phyloP scores from a whole-genome alignment of 805 yeast genomes.

The Starmerella floris region DNA sequence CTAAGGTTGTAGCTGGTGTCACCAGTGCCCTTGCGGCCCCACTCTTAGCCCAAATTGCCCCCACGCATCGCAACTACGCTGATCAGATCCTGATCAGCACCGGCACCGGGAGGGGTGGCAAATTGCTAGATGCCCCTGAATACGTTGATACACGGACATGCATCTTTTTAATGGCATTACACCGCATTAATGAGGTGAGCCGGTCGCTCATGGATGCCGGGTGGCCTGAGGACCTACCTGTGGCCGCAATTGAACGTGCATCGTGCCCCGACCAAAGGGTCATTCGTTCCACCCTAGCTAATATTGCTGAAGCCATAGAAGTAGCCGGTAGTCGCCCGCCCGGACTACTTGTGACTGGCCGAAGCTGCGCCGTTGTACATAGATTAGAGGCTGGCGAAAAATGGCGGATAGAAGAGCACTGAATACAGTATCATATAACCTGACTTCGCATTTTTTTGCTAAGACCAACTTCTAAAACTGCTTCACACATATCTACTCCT shows the following conservation, averaged over 20 bases:
- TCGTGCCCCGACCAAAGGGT: conserved; percentile 87
- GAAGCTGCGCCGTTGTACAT: conserved; percentile 49
- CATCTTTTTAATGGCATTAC: conserved; percentile 80
- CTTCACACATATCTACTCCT: too few relatives aligned
- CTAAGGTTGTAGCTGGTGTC: conserved; percentile 72
- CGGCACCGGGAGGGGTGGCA: conserved; percentile 85
- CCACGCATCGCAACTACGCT: conserved; percentile 82
- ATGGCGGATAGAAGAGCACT: conserved; percentile 39
- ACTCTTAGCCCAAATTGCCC: conserved; percentile 66
- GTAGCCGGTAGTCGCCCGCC: conserved; percentile 83
- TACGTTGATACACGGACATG: conserved; percentile 64
- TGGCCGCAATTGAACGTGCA: conserved; percentile 79
- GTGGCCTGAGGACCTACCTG: conserved; percentile 66
- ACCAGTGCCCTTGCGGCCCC: conserved; percentile 86
- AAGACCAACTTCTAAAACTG: too few relatives aligned
- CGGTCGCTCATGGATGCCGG: conserved; percentile 36
- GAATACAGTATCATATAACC: too few relatives aligned
- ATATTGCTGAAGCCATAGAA: conserved; percentile 61
- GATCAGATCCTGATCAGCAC: conserved; percentile 90
- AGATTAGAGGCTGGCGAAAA: conserved; percentile 18
- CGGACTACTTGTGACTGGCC: conserved; percentile 72
- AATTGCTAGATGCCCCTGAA: conserved; percentile 63
- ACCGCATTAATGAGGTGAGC: conserved; percentile 38
- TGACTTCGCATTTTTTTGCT: too few relatives aligned
- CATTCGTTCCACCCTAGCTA: conserved; percentile 53